phyloP scores from a whole-genome alignment of 352 stramenopile genomes.

The Pythium chondricola region DNA sequence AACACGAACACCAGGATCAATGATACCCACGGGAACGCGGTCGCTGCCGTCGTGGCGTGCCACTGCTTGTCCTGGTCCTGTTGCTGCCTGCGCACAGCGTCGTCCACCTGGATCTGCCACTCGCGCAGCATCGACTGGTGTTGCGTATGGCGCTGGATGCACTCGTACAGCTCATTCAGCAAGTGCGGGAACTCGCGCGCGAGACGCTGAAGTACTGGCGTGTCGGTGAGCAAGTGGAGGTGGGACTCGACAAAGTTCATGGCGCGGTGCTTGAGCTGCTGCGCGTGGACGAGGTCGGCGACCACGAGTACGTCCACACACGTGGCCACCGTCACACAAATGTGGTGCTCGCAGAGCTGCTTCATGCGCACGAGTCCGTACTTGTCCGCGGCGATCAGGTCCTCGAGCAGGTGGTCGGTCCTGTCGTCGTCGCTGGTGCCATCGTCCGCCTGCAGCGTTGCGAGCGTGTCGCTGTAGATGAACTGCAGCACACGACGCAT shows the following conservation, averaged over 20 bases:
- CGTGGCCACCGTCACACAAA: slow-evolving; percentile 35
- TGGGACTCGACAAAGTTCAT: slow-evolving; percentile 27
- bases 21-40: slow-evolving; percentile 45
- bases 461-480: slow-evolving; percentile 60
- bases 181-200: slow-evolving; percentile 28
- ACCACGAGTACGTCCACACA: slow-evolving; percentile 59
- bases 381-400: slow-evolving; percentile 66
- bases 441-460: not conserved
- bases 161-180: slow-evolving; percentile 34
- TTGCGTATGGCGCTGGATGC: slow-evolving; percentile 7
- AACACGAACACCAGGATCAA: slow-evolving; percentile 44
- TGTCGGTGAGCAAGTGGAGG: slow-evolving; percentile 15
- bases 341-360: slow-evolving; percentile 46
- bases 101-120: slow-evolving; percentile 35
- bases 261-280: slow-evolving; percentile 50
- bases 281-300: slow-evolving; percentile 47
- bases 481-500: slow-evolving; percentile 61
- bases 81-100: slow-evolving; percentile 16
- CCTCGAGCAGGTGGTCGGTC: slow-evolving; percentile 51
- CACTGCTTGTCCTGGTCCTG: slow-evolving; percentile 24
- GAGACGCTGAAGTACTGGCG: slow-evolving; percentile 11
- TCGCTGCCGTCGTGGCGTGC: slow-evolving; percentile 14
- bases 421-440: slow-evolving; percentile 5
- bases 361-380: slow-evolving; percentile 71
- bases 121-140: slow-evolving; percentile 14